Conservation (phyloP, 768 basidiomycete genomes). For the Lyophyllum semitale region DNA sequence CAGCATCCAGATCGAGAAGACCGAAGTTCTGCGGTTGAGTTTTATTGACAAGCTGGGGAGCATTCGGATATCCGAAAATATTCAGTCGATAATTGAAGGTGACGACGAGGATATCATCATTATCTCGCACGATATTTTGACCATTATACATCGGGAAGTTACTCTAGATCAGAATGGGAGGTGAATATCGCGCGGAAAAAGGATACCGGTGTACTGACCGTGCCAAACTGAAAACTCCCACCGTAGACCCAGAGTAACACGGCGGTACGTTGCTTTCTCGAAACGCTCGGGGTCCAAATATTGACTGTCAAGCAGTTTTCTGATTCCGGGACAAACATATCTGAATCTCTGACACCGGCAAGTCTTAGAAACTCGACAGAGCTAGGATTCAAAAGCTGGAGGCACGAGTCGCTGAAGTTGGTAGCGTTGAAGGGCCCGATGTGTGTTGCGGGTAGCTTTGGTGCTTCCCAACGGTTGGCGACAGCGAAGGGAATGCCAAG, state of each 20-base stretch:
- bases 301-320: slow-evolving; percentile 40
- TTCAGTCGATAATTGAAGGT: slow-evolving; percentile 41
- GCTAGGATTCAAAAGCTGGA: slow-evolving; percentile 24
- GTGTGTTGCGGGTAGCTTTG: slow-evolving; percentile 23
- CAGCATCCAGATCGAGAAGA: slow-evolving; percentile 39
- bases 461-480: slow-evolving; percentile 35
- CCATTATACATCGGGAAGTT: slow-evolving; percentile 32
- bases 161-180: slow-evolving; percentile 21
- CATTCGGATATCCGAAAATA: slow-evolving; percentile 40
- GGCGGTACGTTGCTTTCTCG: slow-evolving; percentile 34
- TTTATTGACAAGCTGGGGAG: slow-evolving; percentile 33
- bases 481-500: slow-evolving; percentile 38
- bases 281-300: slow-evolving; percentile 36
- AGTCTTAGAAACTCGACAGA: slow-evolving; percentile 26
- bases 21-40: slow-evolving; percentile 38
- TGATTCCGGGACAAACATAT: slow-evolving; percentile 29
- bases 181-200: background rate
- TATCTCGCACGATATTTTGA: slow-evolving; percentile 32
- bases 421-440: slow-evolving; percentile 25
- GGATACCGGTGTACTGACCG: slow-evolving; percentile 22
- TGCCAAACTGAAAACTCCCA: slow-evolving; percentile 38
- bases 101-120: slow-evolving; percentile 37
- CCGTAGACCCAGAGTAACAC: slow-evolving; percentile 43
- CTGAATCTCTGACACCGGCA: slow-evolving; percentile 20
- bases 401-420: slow-evolving; percentile 32